Conservation (phyloP, 2,329 filamentous ascomycete genomes). For the Aspergillus piperis region DNA sequence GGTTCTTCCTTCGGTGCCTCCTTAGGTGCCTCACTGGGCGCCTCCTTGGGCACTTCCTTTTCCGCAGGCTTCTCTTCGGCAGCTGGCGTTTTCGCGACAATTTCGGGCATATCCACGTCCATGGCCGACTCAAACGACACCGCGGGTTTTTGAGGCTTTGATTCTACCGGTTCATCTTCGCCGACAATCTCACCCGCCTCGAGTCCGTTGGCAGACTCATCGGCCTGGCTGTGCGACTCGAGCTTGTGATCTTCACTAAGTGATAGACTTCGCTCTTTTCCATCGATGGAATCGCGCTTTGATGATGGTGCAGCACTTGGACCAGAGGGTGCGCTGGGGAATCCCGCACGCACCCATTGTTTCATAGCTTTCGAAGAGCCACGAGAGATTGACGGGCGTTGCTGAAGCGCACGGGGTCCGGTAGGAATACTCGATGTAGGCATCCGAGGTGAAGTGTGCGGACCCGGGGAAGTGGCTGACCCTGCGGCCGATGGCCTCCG, state of each 20-base stretch:
- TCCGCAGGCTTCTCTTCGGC: too few species aligned
- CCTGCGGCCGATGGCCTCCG: constrained; percentile 28
- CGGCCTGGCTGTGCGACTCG: constrained; percentile 16
- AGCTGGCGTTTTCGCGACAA: constrained; percentile 7
- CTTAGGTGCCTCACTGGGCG: constrained; percentile 7
- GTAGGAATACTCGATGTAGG: constrained; percentile 42
- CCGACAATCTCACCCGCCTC: constrained; percentile 21
- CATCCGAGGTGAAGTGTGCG: constrained; percentile 41
- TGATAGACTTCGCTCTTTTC: constrained; percentile 25
- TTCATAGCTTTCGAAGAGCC: constrained; percentile 39
- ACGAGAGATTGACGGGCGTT: constrained; percentile 34
- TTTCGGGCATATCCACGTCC: not conserved
- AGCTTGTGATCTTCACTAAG: constrained; percentile 23
- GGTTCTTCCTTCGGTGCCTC: constrained; percentile 9
- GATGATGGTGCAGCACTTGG: constrained; percentile 20
- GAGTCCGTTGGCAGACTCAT: constrained; percentile 16
- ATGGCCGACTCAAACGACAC: not conserved
- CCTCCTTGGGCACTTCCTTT: too few species aligned
- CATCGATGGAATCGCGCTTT: constrained; percentile 38
- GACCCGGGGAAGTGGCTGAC: constrained; percentile 32
- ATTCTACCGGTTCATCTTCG: constrained; percentile 13
- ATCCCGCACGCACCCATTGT: constrained; percentile 43
- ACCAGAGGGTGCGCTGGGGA: constrained; percentile 27
- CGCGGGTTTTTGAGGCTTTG: not conserved
- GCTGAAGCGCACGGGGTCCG: constrained; percentile 44